Base-by-base conservation (phyloP, 2,329 filamentous ascomycete species). In the Sporothrix inflata region DNA sequence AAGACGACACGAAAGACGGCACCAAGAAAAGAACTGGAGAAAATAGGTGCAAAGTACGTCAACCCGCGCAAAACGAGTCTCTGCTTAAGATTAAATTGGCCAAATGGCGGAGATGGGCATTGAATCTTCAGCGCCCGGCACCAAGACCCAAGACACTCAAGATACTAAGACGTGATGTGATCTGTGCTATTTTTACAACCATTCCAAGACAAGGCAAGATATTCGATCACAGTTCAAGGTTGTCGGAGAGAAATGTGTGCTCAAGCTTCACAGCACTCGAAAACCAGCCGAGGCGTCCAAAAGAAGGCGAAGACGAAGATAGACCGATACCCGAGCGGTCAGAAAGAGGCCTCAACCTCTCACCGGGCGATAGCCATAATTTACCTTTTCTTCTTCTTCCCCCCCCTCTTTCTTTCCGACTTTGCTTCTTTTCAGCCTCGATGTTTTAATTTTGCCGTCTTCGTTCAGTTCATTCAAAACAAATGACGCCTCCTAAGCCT, bases 81-180 rank as follows among this genome's bases (percentile, higher is more conserved):
- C 3, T 45, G 38, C n/a, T 45, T 27, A 24, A 27, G 60, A 65
- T 65, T 65, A 45, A 45, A 65, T 45, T 27, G 27, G 30, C 38
- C 8, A 21, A 42, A 61, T 24, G 11, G 3, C 27, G 53, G 53
- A 60, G 38, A 19, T 45, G 60, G 38, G 21, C 38, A 45, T 45
- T 7, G 60, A 65, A 65, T 65, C 60, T 65, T 65, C 60, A 63
- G 60, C 60, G 24, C 34, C 34, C 38, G 30, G 55, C n/a, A 9
- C 55, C 19, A 42, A 65, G 60, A 27, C n/a, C 60, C 34, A 42
- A 63, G 38, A 63, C 27, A 19, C n/a, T 24, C 24, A 57, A 57
- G 53, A 61, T 40, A 19, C 55, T 40, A 38, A 60, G 55, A 60
- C 7, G 60, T 65, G 38, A 45, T 45, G 21, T 40, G 30, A 40